A percentile compares a stretch with the other conserved stretches of the same genome.
Evolutionary conservation across 768 basidiomycete species (phyloP).

Genomic region (Boletus eberwhitei): DNA sequence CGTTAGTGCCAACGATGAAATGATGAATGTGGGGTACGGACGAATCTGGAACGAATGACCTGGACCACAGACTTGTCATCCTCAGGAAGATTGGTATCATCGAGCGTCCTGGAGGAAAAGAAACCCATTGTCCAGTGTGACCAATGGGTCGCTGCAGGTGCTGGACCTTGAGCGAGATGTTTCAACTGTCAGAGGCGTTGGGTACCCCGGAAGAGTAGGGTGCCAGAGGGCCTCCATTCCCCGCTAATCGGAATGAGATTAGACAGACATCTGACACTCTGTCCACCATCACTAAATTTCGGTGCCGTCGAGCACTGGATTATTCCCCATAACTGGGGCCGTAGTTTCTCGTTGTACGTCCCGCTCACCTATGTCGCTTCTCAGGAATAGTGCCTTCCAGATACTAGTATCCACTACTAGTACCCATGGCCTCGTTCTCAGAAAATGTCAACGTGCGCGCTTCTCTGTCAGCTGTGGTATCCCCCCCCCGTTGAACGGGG

Average conservation of each 20-base stretch:
- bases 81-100: slow-evolving; percentile 17
- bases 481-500: slow-evolving; percentile 72
- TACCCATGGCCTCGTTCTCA: background rate
- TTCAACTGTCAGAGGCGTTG: background rate
- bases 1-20: slow-evolving; percentile 10
- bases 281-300: slow-evolving; percentile 6
- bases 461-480: slow-evolving; percentile 44
- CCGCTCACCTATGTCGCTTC: slow-evolving; percentile 8
- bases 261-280: slow-evolving; percentile 28
- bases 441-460: background rate
- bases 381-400: background rate
- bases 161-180: background rate
- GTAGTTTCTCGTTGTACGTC: background rate
- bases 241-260: slow-evolving; percentile 2
- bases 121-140: slow-evolving; percentile 28
- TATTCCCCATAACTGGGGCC: background rate
- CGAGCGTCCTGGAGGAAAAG: slow-evolving; percentile 27
- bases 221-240: slow-evolving; percentile 22
- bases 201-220: slow-evolving; percentile 12
- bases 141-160: background rate
- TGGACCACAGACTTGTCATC: slow-evolving; percentile 49
- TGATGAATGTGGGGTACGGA: slow-evolving; percentile 35
- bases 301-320: slow-evolving; percentile 7
- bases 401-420: background rate
- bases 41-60: slow-evolving; percentile 61